Evolutionary conservation across 495 filamentous ascomycete species (phyloP), one percentile per base, ranked within the genome.

Genomic region (Bombardia bombarda): DNA sequence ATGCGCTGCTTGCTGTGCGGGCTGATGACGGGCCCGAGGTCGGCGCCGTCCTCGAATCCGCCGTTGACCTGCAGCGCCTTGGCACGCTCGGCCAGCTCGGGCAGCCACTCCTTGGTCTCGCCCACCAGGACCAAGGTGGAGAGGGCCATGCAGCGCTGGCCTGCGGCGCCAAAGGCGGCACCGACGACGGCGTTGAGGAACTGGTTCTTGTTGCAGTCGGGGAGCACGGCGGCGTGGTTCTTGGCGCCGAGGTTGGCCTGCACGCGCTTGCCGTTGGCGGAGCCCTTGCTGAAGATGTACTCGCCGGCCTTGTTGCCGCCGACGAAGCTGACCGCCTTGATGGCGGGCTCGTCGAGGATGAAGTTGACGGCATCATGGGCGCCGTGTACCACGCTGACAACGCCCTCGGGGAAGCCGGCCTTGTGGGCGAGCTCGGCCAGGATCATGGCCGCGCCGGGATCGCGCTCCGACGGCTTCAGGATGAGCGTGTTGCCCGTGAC

Each of bases 281-380:
- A 93, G 16, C 93, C 93, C 37, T 90, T 84, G 35, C 77, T 64
- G 65, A 84, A 97, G 63, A 99, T 99, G 67, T 99, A 99, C 65
- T 97, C 87, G 50, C 92, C 92, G 13, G 92, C 92, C 63, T 85
- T 84, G 75, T 97, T 97, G 67, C 87, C 83, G 32, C 92, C 92
- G 32, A 99, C 92, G 49, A 99, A 99, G 69, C 80, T 86, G 54
- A 99, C 82, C n/a, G 92, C 92, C 75, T 97, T 97, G 72, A 99
- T 95, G 38, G 78, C 78, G 24, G 92, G 92, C 53, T 88, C 90
- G 59, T 99, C 92, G 36, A 99, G 76, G 57, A 99, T 93, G 67
- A 96, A 99, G 67, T 99, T 86, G 25, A 99, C 92, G 13, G 92
- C 87, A 63, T 80, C 82, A 46, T 87, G 84, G 17, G 89, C 75